Conservation (phyloP, 2,329 filamentous ascomycete genomes). For the Cephalotrichum gorgonifer region DNA sequence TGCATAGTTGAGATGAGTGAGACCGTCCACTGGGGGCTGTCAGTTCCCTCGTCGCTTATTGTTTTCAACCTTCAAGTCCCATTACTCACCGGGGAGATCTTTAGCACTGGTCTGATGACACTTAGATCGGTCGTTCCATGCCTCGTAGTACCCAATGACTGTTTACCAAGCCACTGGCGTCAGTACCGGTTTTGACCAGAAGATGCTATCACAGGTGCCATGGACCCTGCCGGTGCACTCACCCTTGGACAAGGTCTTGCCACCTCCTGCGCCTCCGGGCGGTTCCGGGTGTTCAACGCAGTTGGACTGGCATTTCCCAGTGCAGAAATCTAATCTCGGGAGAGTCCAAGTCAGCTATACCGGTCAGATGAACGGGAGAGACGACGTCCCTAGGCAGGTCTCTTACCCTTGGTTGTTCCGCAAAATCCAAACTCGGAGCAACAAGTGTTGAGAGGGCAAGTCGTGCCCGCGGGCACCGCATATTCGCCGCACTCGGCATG, state of each 20-base stretch:
- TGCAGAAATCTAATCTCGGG: slow-evolving; percentile 9
- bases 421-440: slow-evolving; percentile 13
- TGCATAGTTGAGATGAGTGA: slow-evolving; percentile 19
- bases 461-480: slow-evolving; percentile 10
- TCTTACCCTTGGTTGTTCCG: too few species aligned
- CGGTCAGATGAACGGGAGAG: too few species aligned
- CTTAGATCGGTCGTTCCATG: slow-evolving; percentile 11
- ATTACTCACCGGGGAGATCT: too few species aligned
- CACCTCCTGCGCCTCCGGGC: slow-evolving; percentile 8
- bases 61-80: too few species aligned
- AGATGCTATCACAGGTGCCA: too few species aligned
- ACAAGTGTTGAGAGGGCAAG: slow-evolving; percentile 21
- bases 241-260: slow-evolving; percentile 17
- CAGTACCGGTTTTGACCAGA: too few species aligned
- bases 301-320: slow-evolving; percentile 11
- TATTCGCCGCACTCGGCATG: slow-evolving; percentile 20
- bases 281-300: slow-evolving; percentile 6
- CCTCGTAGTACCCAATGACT: slow-evolving; percentile 17
- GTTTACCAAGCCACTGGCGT: too few species aligned
- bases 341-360: too few species aligned
- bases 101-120: slow-evolving; percentile 5
- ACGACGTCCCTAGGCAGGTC: too few species aligned
- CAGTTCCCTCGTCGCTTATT: too few species aligned
- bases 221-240: too few species aligned
- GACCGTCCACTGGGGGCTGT: slow-evolving; percentile 8